Base-by-base conservation (phyloP, 441 rosid genomes). In the Euphorbia schlechtendalii region DNA sequence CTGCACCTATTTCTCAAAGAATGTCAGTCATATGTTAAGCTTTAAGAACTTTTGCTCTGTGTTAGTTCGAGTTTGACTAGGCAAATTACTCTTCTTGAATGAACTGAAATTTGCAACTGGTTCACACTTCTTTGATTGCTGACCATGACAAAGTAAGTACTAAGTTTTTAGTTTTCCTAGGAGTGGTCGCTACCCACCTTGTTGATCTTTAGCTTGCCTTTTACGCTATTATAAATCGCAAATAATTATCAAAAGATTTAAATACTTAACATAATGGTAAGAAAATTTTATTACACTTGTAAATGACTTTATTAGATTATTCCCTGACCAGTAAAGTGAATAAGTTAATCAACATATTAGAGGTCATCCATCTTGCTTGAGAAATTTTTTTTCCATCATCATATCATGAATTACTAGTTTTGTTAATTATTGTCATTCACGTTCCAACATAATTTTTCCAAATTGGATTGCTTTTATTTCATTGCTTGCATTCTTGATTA, bases 261-360 rank as follows among this genome's bases (percentile, higher is more conserved):
- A 59, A 59, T 59, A 24, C 6, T 4, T 4, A 59, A 59, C 10
- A 20, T 36, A n/a, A 20, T 59, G 46, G 22, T 11, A 20, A 18
- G 5, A 1, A 34, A 38, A 61, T 27, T 56, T 15, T 10, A 25
- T 61, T 61, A 22, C 2, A 6, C 8, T 41, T 40, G 38, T n/a
- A 25, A 17, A 18, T 21, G 21, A 27, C 34, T 21, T 13, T 15
- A 20, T 28, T 18, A 21, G 15, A 27, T 55, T 20, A 66, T 56
- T 56, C 20, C 20, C 17, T n/a, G 51, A 66, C 30, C 46, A 13
- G 15, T 66, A 36, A 43, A 56, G 25, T 27, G 52, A 65, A 14
- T 22, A 21, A 20, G 13, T 52, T n/a, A 25, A 15, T 58, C 43
- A 34, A 15, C 20, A 45, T 56, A 27, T 18, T 32, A 25, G 69